Conservation (phyloP, 2,329 filamentous ascomycete species). For the Fusarium heterosporum region DNA sequence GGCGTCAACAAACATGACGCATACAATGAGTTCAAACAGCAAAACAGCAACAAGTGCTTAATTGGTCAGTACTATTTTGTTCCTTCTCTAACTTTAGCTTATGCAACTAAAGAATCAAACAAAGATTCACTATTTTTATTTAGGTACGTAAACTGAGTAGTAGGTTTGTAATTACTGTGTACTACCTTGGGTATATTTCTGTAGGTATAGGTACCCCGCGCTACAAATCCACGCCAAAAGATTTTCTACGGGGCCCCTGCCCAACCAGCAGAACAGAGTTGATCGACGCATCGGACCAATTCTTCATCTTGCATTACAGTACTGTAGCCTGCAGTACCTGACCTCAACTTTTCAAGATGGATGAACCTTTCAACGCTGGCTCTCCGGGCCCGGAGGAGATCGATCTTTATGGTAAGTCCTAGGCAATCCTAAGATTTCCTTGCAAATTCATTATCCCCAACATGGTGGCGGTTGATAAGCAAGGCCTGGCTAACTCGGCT, state of each 20-base stretch:
- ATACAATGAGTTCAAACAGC: slow-evolving; percentile 18
- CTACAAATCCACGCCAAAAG: slow-evolving; percentile 41
- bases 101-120: neutral
- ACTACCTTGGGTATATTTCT: neutral
- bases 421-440: neutral
- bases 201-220: slow-evolving; percentile 39
- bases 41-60: neutral
- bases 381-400: slow-evolving; percentile 56
- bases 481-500: slow-evolving; percentile 23
- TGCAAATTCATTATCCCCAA: neutral
- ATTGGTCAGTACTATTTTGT: neutral
- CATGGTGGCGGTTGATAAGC: slow-evolving; percentile 13
- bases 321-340: slow-evolving; percentile 26
- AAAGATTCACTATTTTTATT: neutral
- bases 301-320: slow-evolving; percentile 48
- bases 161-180: no score
- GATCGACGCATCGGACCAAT: slow-evolving; percentile 41
- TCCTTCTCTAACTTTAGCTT: neutral
- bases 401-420: slow-evolving; percentile 70
- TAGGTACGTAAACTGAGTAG: no score
- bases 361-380: slow-evolving; percentile 44
- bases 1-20: slow-evolving; percentile 41
- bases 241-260: slow-evolving; percentile 43
- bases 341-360: slow-evolving; percentile 40
- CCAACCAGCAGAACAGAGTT: slow-evolving; percentile 21